Percentiles rank a stretch among this genome's conserved stretches.
phyloP scores from a whole-genome alignment of 1,284 basidiomycete genomes.

The Albatrellus sp. region DNA sequence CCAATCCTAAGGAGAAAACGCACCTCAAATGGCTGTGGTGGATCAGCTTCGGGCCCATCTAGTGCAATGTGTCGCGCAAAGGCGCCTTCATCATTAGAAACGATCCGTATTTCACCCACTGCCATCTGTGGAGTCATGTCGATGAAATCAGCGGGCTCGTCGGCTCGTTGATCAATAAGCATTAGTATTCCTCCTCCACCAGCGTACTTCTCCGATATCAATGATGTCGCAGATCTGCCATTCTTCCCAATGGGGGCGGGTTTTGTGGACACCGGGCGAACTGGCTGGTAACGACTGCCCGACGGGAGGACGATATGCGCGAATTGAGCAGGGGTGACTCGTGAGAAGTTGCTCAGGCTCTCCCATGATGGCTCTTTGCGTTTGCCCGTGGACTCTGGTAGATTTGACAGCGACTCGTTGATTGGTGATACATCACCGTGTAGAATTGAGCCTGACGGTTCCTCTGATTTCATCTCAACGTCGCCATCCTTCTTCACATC shows the following conservation, averaged over 20 bases:
- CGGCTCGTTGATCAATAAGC: slow-evolving; percentile 55
- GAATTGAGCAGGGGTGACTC: slow-evolving; percentile 87
- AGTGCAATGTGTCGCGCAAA: slow-evolving; percentile 35
- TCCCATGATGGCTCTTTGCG: slow-evolving; percentile 63
- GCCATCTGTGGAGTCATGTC: slow-evolving; percentile 34
- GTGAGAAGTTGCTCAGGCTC: slow-evolving; percentile 78
- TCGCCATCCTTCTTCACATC: slow-evolving; percentile 53
- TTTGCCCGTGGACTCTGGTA: slow-evolving; percentile 42
- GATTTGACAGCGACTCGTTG: slow-evolving; percentile 32
- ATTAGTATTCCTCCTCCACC: slow-evolving; percentile 81
- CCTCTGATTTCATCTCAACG: slow-evolving; percentile 63
- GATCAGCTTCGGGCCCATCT: slow-evolving; percentile 61
- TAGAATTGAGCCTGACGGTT: slow-evolving; percentile 25
- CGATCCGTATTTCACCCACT: background rate
- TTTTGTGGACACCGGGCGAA: slow-evolving; percentile 61
- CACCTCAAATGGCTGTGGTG: slow-evolving; percentile 73
- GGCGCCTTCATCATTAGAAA: background rate
- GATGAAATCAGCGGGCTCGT: slow-evolving; percentile 62
- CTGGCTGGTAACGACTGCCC: slow-evolving; percentile 79
- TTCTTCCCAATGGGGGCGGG: slow-evolving; percentile 24
- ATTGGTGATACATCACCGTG: slow-evolving; percentile 48
- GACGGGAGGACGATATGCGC: slow-evolving; percentile 74
- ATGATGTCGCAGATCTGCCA: slow-evolving; percentile 19
- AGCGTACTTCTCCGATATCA: slow-evolving; percentile 46
- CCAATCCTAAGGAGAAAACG: slow-evolving; percentile 16